phyloP scores from a whole-genome alignment of 495 filamentous ascomycete genomes.

The Beverwykella pulmonaria region DNA sequence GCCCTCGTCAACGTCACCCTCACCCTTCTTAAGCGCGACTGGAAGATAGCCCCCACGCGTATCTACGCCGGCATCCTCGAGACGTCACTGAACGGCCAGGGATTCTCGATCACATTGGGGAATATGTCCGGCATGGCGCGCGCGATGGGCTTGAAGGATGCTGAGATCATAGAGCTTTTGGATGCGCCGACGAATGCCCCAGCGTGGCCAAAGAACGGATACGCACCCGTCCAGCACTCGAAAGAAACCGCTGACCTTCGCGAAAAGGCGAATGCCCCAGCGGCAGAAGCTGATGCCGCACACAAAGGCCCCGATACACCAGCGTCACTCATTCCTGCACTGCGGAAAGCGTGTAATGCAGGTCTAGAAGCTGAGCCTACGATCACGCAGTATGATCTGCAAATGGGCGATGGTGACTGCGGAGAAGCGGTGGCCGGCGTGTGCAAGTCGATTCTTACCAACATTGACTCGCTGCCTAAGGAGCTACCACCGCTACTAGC shows the following conservation, averaged over 20 bases:
- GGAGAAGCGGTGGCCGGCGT: conserved; percentile 60
- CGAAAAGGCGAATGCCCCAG: conserved; percentile 23
- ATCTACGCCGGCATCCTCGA: conserved; percentile 56
- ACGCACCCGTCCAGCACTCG: conserved; percentile 32
- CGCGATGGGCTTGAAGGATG: conserved; percentile 48
- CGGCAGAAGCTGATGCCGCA: not conserved
- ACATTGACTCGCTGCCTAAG: conserved; percentile 35
- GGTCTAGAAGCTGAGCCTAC: conserved; percentile 59
- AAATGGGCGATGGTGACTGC: conserved; percentile 69
- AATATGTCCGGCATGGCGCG: conserved; percentile 55
- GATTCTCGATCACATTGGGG: conserved; percentile 62
- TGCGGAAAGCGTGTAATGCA: conserved; percentile 55
- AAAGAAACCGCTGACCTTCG: conserved; percentile 20
- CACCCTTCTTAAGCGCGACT: conserved; percentile 55
- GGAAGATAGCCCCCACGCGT: conserved; percentile 46
- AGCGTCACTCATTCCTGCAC: conserved; percentile 50
- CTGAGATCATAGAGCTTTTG: conserved; percentile 58
- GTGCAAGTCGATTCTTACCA: conserved; percentile 43
- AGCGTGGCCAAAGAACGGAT: conserved; percentile 49
- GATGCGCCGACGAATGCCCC: conserved; percentile 58
- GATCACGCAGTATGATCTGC: conserved; percentile 63
- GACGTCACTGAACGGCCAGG: conserved; percentile 64
- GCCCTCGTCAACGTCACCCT: conserved; percentile 58
- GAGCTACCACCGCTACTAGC: conserved; percentile 54
- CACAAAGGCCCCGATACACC: conserved; percentile 22